phyloP scores from a whole-genome alignment of 2,329 filamentous ascomycete genomes.

The Colletotrichum filicis region DNA sequence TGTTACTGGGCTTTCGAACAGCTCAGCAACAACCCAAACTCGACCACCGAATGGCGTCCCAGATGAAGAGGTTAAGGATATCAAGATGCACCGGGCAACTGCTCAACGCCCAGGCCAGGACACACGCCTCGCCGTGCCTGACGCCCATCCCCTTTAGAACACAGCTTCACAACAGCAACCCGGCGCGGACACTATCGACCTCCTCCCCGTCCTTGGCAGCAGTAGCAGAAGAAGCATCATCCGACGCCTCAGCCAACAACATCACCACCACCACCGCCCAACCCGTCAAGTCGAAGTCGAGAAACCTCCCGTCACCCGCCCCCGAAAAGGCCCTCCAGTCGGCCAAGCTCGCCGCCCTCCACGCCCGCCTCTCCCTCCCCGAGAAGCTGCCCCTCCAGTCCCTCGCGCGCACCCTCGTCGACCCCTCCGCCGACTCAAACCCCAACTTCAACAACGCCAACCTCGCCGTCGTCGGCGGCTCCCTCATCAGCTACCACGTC shows the following conservation, averaged over 20 bases:
- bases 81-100: slow-evolving; percentile 54
- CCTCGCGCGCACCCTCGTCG: slow-evolving; percentile 86
- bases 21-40: slow-evolving; percentile 3
- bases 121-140: slow-evolving; percentile 29
- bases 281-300: slow-evolving; percentile 44
- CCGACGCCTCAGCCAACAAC: slow-evolving; percentile 37
- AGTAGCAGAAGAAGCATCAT: neutral
- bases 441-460: slow-evolving; percentile 89
- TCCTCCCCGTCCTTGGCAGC: slow-evolving; percentile 9
- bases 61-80: slow-evolving; percentile 56
- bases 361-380: slow-evolving; percentile 87
- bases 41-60: neutral
- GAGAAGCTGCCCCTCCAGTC: slow-evolving; percentile 85
- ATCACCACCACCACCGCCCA: slow-evolving; percentile 43
- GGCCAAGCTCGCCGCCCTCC: slow-evolving; percentile 90
- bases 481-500: slow-evolving; percentile 89
- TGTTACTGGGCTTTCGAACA: neutral
- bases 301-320: slow-evolving; percentile 73
- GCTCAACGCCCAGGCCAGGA: slow-evolving; percentile 46
- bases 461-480: slow-evolving; percentile 82
- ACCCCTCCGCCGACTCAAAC: slow-evolving; percentile 84
- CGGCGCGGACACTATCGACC: slow-evolving; percentile 25
- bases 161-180: slow-evolving; percentile 14
- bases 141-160: slow-evolving; percentile 34
- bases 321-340: slow-evolving; percentile 75